Evolutionary conservation across 495 filamentous ascomycete species (phyloP).

Genomic region (Staphylotrichum tortipilum): DNA sequence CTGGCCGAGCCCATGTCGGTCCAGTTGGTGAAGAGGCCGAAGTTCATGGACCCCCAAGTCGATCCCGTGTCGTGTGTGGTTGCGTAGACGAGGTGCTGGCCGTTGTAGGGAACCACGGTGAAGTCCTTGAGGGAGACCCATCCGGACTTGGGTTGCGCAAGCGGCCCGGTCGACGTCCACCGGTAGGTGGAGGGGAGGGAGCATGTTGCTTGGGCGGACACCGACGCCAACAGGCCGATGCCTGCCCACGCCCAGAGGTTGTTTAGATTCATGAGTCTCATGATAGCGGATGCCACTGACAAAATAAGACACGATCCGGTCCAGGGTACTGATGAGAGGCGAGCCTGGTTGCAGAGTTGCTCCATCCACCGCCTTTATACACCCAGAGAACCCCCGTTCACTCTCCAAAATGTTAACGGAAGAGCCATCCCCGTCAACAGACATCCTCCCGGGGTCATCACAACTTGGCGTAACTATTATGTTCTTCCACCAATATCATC

Average conservation of each 20-base stretch:
- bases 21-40: conserved; percentile 48
- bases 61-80: conserved; percentile 35
- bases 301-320: too few species aligned
- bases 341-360: too few species aligned
- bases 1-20: conserved; percentile 43
- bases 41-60: conserved; percentile 49
- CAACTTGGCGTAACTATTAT: too few species aligned
- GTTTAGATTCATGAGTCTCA: background rate
- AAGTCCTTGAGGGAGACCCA: conserved; percentile 53
- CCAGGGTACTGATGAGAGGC: too few species aligned
- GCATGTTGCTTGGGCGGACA: conserved; percentile 22
- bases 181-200: conserved; percentile 44
- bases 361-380: too few species aligned
- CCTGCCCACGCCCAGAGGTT: too few species aligned
- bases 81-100: conserved; percentile 48
- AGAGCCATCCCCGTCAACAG: too few species aligned
- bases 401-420: too few species aligned
- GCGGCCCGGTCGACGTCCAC: conserved; percentile 41
- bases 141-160: conserved; percentile 42
- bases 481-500: too few species aligned
- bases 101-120: conserved; percentile 43
- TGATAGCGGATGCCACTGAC: background rate
- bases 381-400: too few species aligned
- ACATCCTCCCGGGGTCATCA: too few species aligned
- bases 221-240: background rate